Conservation (phyloP, 345 rosid species). For the Rhodomyrtus tomentosa region DNA sequence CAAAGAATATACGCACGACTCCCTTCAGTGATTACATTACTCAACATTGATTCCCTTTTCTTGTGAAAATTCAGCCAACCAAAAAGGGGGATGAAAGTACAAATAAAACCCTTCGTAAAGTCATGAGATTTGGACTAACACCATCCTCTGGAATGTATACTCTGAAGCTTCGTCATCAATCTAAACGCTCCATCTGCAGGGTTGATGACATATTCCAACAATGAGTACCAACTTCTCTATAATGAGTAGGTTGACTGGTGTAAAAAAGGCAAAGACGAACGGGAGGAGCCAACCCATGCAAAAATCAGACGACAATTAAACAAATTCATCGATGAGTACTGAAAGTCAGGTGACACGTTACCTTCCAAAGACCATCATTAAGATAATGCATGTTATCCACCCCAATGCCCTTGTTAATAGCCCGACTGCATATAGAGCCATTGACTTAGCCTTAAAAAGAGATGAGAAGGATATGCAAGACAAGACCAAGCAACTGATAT, state of each 20-base stretch:
- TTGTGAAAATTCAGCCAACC: background rate
- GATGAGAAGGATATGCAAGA: background rate
- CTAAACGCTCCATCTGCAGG: constrained; percentile 81
- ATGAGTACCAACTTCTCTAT: too few relatives aligned
- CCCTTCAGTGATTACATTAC: background rate
- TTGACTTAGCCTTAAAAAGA: background rate
- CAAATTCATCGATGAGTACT: background rate
- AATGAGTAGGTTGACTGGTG: too few relatives aligned
- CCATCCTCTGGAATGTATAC: background rate
- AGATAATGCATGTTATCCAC: constrained; percentile 99
- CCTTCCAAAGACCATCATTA: constrained; percentile 99
- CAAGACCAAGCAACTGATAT: background rate
- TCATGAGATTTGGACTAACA: background rate
- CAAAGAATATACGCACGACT: background rate
- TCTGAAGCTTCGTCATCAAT: constrained; percentile 23
- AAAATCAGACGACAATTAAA: background rate
- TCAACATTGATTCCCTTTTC: background rate
- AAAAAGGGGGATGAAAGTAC: background rate
- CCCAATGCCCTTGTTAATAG: constrained; percentile 95
- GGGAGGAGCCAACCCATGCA: background rate
- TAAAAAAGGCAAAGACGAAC: background rate
- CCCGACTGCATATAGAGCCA: constrained; percentile 34
- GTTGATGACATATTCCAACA: background rate
- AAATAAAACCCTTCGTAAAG: background rate
- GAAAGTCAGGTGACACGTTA: constrained; percentile 1